Conservation (phyloP, 306 rosid species). For the Malus asiatica region DNA sequence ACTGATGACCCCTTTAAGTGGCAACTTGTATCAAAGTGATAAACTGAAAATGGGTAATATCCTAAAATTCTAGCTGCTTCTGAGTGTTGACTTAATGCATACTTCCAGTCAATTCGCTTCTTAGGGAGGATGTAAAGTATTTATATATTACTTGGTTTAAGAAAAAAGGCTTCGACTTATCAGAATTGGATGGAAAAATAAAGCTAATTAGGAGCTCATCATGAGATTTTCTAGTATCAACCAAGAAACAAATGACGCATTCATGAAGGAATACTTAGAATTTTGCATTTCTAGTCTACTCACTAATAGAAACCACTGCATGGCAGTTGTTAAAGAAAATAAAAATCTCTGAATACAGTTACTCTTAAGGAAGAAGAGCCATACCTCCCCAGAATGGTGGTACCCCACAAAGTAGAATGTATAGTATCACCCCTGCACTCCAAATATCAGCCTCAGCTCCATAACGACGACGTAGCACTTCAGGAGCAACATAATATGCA, state of each 20-base stretch:
- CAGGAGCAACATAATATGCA: constrained; percentile 97
- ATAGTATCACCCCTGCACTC: constrained; percentile 90
- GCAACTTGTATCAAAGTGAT: background rate
- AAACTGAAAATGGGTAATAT: constrained; percentile 5
- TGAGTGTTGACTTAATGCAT: background rate
- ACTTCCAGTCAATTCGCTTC: background rate
- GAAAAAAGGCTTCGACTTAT: background rate
- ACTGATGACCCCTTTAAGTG: constrained; percentile 12
- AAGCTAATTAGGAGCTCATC: background rate
- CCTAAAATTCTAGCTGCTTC: background rate
- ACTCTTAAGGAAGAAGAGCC: background rate
- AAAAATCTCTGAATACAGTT: background rate
- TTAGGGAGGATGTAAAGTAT: background rate
- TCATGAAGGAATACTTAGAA: background rate
- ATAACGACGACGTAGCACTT: constrained; percentile 69
- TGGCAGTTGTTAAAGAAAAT: background rate
- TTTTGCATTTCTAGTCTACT: background rate
- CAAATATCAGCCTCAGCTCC: constrained; percentile 92
- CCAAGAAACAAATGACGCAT: background rate
- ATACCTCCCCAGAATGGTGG: constrained; percentile 99
- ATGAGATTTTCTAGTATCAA: background rate
- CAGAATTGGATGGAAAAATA: background rate
- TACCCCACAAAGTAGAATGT: constrained; percentile 89
- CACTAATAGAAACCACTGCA: background rate
- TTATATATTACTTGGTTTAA: background rate